phyloP scores from a whole-genome alignment of 2,329 filamentous ascomycete genomes.

The Exophiala alcalophila region DNA sequence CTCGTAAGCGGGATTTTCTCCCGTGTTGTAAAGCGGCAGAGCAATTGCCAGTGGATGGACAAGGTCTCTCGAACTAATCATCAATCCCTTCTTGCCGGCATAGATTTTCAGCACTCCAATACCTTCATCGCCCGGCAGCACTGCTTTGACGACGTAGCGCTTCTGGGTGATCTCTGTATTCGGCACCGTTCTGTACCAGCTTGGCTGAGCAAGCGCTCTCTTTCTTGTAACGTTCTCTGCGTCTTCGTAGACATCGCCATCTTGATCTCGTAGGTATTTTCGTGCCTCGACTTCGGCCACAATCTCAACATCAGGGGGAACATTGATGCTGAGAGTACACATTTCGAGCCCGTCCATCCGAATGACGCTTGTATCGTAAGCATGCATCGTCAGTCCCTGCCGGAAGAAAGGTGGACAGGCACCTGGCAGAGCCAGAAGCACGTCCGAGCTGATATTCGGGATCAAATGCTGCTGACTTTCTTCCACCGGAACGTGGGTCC shows the following conservation, averaged over 20 bases:
- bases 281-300: conserved; percentile 88
- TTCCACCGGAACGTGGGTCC: conserved; percentile 87
- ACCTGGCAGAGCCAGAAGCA: conserved; percentile 80
- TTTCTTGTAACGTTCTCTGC: conserved; percentile 77
- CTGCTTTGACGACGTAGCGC: conserved; percentile 86
- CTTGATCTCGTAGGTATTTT: conserved; percentile 73
- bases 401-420: conserved; percentile 87
- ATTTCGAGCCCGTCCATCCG: conserved; percentile 90
- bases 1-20: conserved; percentile 90
- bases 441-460: conserved; percentile 79
- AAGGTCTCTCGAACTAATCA: conserved; percentile 97
- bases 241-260: conserved; percentile 91
- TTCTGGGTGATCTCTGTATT: conserved; percentile 54
- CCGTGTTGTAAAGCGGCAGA: conserved; percentile 83
- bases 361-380: conserved; percentile 84
- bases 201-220: conserved; percentile 81
- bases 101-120: conserved; percentile 86
- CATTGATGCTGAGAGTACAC: conserved; percentile 81
- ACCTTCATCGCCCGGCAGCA: conserved; percentile 88
- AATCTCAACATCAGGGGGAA: conserved; percentile 85
- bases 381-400: conserved; percentile 71
- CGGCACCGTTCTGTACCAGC: conserved; percentile 70
- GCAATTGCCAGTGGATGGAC: conserved; percentile 87
- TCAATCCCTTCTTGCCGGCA: conserved; percentile 87
- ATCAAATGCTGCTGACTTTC: conserved; percentile 90